Evolutionary conservation across 768 basidiomycete species (phyloP).

Genomic region (Boletus barrowsii): DNA sequence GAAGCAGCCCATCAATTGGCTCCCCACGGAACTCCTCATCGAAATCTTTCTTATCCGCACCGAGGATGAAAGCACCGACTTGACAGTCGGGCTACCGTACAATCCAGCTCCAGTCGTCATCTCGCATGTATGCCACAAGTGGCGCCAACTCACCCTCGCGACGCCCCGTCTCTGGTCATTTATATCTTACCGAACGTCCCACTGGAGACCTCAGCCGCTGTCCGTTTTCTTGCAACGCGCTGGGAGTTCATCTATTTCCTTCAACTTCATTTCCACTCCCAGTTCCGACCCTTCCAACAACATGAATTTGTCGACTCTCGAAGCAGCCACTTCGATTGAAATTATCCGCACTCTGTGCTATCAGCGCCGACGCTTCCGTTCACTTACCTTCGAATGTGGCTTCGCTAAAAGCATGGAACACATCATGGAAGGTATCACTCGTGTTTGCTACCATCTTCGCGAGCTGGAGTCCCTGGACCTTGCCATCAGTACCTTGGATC

Average conservation of each 20-base stretch:
- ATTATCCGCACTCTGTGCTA: slow-evolving; percentile 24
- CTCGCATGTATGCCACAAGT: slow-evolving; percentile 49
- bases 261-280: slow-evolving; percentile 33
- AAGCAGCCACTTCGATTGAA: slow-evolving; percentile 17
- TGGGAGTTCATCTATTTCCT: slow-evolving; percentile 31
- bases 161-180: slow-evolving; percentile 46
- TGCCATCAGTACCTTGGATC: slow-evolving; percentile 22
- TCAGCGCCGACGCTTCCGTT: slow-evolving; percentile 30
- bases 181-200: slow-evolving; percentile 29
- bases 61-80: slow-evolving; percentile 25
- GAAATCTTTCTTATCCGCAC: slow-evolving; percentile 39
- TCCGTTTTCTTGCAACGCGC: slow-evolving; percentile 38
- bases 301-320: slow-evolving; percentile 15
- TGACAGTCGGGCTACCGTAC: slow-evolving; percentile 22
- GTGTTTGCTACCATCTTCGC: slow-evolving; percentile 14
- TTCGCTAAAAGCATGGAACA: slow-evolving; percentile 28
- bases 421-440: slow-evolving; percentile 23
- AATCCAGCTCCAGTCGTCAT: slow-evolving; percentile 38
- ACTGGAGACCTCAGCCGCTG: slow-evolving; percentile 24
- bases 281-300: slow-evolving; percentile 1
- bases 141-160: slow-evolving; percentile 44
- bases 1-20: slow-evolving; percentile 47
- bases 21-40: slow-evolving; percentile 47
- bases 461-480: slow-evolving; percentile 31
- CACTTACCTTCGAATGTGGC: slow-evolving; percentile 34